phyloP scores from a whole-genome alignment of 139 green algal species.

The Eudorina sp. region DNA sequence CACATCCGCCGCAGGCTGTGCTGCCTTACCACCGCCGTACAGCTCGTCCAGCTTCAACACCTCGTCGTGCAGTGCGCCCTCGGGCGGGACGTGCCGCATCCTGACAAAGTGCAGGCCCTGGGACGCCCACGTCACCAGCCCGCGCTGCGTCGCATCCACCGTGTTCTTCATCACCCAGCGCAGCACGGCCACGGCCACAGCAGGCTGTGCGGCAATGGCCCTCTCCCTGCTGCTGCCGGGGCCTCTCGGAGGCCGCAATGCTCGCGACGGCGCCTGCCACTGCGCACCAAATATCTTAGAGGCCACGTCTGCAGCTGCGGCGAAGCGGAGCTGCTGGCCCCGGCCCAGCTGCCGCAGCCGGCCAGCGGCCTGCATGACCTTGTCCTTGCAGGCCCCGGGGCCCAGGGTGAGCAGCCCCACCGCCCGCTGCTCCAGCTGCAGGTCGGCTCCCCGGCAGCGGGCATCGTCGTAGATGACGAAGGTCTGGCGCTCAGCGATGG shows the following conservation, averaged over 20 bases:
- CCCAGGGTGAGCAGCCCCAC: slow-evolving; percentile 75
- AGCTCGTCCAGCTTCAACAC: slow-evolving; percentile 43
- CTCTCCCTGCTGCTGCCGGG: no score
- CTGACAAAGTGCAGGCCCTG: slow-evolving; percentile 65
- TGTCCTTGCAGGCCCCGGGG: slow-evolving; percentile 67
- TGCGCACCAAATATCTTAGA: background rate
- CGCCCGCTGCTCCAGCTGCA: slow-evolving; percentile 60
- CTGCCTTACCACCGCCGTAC: slow-evolving; percentile 40
- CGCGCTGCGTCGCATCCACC: slow-evolving; percentile 54
- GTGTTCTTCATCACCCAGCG: slow-evolving; percentile 71
- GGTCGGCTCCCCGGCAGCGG: slow-evolving; percentile 64
- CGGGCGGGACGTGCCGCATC: slow-evolving; percentile 22
- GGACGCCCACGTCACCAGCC: slow-evolving; percentile 40
- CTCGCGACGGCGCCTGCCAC: background rate
- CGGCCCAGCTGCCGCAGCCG: slow-evolving; percentile 59
- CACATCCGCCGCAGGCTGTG: background rate
- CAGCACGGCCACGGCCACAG: slow-evolving; percentile 52
- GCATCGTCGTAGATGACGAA: slow-evolving; percentile 73
- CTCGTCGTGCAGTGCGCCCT: slow-evolving; percentile 59
- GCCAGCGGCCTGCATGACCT: slow-evolving; percentile 73
- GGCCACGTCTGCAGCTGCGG: slow-evolving; percentile 35
- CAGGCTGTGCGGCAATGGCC: background rate
- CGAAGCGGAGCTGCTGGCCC: slow-evolving; percentile 58
- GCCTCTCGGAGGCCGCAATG: no score
- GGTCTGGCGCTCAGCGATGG: slow-evolving; percentile 57